Evolutionary conservation across 2,329 filamentous ascomycete species (phyloP), one percentile per base, ranked within the genome.

Genomic region (Claviceps sorghi): DNA sequence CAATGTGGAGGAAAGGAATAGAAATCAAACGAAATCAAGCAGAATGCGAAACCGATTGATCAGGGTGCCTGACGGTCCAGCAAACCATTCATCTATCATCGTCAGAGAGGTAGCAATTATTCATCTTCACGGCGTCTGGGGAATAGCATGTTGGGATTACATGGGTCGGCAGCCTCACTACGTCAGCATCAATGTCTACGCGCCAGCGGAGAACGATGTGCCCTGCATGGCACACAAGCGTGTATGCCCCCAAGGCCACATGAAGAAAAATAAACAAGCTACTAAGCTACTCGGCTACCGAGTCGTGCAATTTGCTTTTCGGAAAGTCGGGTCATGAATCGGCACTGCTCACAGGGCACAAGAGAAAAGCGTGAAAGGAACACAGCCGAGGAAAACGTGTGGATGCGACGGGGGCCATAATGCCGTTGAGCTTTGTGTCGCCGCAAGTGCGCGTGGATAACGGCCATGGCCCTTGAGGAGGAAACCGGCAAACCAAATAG

Each of bases 321-420:
- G 19, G 32, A 40, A 26, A 7, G 46, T 29, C 21, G 30, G 34
- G 21, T 17, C 19, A n/a, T 26, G 15, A n/a, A 26, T 48, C 46
- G 32, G 46, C 46, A 38, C 6, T 40, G 32, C 46, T 38, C 29
- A 13, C n/a, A 10, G 22, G 13, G 17, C 22, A 45, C 42, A 45
- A 43, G 41, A 44, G 22, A 42, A 43, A 22, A 21, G 43, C 44
- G 44, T 19, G 30, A 21, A 34, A 17, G 32, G 46, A 29, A 15
- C 21, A 38, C 34, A 38, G 32, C 46, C 46, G 34, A 48, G 46
- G 46, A 40, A 30, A 32, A n/a, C 29, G 38, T 40, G 42, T 30
- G 49, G 49, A 51, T 46, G 49, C 49, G 42, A 51, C 42, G 49
- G 49, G 10, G 49, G 21, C 30, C 32, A 40, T 38, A 32, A 22